Percentiles rank a stretch among this genome's conserved stretches.
Evolutionary conservation across 176 grass and related monocot species (phyloP).

Genomic region (Oryza nivara): DNA sequence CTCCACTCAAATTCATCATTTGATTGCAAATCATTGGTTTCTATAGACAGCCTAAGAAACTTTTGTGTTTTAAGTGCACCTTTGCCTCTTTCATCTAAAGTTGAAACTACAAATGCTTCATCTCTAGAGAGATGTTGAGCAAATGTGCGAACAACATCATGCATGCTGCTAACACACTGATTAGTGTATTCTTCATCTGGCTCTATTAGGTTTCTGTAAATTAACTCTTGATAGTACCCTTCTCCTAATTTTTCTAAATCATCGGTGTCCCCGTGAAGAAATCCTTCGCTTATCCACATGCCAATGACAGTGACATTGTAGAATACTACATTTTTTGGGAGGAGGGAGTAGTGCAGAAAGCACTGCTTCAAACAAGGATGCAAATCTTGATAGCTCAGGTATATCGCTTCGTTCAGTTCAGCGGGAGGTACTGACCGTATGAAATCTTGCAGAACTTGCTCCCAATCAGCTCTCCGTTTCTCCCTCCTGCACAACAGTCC

Average conservation of each 20-base stretch:
- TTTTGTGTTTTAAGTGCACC: too few species aligned
- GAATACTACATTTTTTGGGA: background rate
- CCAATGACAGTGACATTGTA: fast-evolving
- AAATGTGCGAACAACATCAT: fast-evolving
- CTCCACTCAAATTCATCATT: too few species aligned
- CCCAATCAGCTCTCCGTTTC: background rate
- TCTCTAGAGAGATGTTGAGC: too few species aligned
- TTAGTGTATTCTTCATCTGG: fast-evolving
- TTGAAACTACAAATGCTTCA: too few species aligned
- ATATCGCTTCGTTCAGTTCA: slow-evolving; percentile 35
- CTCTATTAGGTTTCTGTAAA: slow-evolving; percentile 47
- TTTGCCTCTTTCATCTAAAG: too few species aligned
- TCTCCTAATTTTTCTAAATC: slow-evolving; percentile 3
- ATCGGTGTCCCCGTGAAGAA: background rate
- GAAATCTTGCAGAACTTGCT: slow-evolving; percentile 7
- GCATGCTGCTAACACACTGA: too few species aligned
- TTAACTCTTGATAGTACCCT: slow-evolving; percentile 29
- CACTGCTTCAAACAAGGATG: slow-evolving; percentile 32
- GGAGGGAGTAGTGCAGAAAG: slow-evolving; percentile 39
- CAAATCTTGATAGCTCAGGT: slow-evolving; percentile 40
- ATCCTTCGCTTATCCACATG: slow-evolving; percentile 50
- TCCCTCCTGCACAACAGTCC: slow-evolving; percentile 36
- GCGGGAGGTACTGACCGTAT: slow-evolving; percentile 19
- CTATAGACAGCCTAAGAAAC: too few species aligned
- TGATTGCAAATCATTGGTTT: too few species aligned